Evolutionary conservation across 306 rosid species (phyloP).

Genomic region (Rubus parviflorus): DNA sequence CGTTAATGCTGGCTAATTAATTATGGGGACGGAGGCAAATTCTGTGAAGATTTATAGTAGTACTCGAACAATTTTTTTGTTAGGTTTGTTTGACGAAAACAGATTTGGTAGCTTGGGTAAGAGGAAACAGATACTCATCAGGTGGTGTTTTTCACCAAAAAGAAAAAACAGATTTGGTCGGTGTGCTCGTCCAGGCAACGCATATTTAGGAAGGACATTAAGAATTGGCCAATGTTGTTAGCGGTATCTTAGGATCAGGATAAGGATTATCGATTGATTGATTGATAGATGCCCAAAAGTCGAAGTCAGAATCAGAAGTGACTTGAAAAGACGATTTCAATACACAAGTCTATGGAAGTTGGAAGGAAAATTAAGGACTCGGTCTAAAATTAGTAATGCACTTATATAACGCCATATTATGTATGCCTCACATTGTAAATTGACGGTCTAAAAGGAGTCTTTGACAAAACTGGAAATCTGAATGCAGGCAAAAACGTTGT

Average conservation of each 20-base stretch:
- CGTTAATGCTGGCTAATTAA: neutral
- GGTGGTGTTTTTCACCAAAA: neutral
- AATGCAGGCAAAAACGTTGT: too few species aligned
- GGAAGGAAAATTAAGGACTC: too few species aligned
- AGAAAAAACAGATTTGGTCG: neutral
- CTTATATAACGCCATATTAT: too few species aligned
- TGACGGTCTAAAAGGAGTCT: too few species aligned
- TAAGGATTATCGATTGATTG: neutral
- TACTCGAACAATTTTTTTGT: neutral
- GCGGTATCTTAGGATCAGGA: neutral
- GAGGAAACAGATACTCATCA: neutral
- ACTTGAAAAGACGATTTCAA: too few species aligned
- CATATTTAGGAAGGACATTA: neutral
- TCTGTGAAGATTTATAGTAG: neutral
- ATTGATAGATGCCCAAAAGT: too few species aligned
- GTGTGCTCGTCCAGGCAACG: neutral
- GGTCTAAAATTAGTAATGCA: too few species aligned
- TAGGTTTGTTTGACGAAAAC: neutral
- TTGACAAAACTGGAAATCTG: too few species aligned
- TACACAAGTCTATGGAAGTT: too few species aligned
- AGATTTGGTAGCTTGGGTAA: neutral
- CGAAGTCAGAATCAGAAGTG: too few species aligned
- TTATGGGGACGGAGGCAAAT: neutral
- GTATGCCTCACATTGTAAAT: too few species aligned
- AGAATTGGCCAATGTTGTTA: conserved; percentile 2